Conservation (phyloP, 257 asterid genomes). For the Galeopsis tetrahit region DNA sequence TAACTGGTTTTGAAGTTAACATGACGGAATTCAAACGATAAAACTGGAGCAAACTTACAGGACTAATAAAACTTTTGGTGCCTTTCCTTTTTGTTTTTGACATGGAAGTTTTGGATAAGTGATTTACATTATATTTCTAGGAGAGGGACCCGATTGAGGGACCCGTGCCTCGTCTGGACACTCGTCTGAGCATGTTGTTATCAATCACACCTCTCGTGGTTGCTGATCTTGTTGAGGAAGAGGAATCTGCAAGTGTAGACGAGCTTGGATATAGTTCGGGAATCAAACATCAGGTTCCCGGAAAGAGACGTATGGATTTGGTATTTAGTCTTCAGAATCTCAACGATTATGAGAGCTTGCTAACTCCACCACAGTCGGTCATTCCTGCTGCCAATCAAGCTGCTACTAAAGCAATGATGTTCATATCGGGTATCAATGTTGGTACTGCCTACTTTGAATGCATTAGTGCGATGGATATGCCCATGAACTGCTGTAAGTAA, state of each 20-base stretch:
- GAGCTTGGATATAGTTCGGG: conserved; percentile 41
- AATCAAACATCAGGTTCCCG: conserved; percentile 43
- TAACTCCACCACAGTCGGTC: conserved; percentile 78
- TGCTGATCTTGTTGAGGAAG: conserved; percentile 93
- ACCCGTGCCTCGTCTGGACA: conserved; percentile 92
- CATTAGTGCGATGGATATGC: conserved; percentile 71
- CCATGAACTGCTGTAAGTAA: conserved; percentile 78
- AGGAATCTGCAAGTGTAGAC: conserved; percentile 53
- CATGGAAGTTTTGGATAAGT: conserved; percentile 18
- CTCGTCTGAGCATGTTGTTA: conserved; percentile 88
- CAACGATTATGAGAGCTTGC: conserved; percentile 74
- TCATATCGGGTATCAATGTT: conserved; percentile 62
- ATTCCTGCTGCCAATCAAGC: conserved; percentile 87
- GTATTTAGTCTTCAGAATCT: conserved; percentile 77
- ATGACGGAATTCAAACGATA: no score
- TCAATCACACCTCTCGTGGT: conserved; percentile 87
- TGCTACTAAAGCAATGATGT: conserved; percentile 88
- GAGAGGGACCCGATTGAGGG: conserved; percentile 99
- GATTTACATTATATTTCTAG: conserved; percentile 43
- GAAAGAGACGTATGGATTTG: conserved; percentile 65
- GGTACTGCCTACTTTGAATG: conserved; percentile 65
- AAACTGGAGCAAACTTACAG: no score
- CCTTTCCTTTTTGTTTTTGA: not conserved
- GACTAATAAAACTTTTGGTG: no score
- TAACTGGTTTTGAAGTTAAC: no score